Percentiles rank a stretch among this genome's conserved stretches.
Conservation (phyloP, 2,329 filamentous ascomycete species). For the Chaetoscypha palmicola region DNA sequence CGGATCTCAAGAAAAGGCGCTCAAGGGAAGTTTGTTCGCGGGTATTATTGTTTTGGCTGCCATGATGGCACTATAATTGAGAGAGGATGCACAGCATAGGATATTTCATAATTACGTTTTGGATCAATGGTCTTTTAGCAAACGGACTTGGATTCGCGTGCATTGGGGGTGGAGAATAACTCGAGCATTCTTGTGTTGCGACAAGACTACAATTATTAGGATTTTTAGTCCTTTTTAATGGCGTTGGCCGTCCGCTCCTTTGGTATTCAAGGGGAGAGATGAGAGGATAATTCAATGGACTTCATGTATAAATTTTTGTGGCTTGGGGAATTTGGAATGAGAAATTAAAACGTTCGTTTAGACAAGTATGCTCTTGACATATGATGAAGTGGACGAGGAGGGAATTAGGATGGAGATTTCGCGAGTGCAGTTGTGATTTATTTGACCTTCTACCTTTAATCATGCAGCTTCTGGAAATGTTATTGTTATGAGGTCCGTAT, state of each 20-base stretch:
- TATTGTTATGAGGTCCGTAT: too few species aligned
- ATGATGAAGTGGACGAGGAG: too few species aligned
- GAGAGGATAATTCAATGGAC: too few species aligned
- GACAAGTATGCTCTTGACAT: too few species aligned
- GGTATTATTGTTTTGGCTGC: constrained; percentile 28
- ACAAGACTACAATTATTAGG: not conserved
- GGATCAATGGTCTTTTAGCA: constrained; percentile 47
- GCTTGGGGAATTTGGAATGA: too few species aligned
- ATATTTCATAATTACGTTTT: constrained; percentile 63
- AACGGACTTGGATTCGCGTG: constrained; percentile 12
- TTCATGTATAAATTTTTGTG: too few species aligned
- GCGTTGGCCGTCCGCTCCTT: constrained; percentile 27
- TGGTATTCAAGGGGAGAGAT: too few species aligned
- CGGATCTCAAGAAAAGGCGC: constrained; percentile 20
- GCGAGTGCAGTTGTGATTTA: too few species aligned
- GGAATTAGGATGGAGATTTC: too few species aligned
- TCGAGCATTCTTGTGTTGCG: not conserved
- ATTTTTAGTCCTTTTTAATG: constrained; percentile 18
- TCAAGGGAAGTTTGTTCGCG: constrained; percentile 29
- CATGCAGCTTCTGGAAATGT: too few species aligned
- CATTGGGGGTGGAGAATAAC: not conserved
- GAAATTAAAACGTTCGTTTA: too few species aligned
- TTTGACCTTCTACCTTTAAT: too few species aligned
- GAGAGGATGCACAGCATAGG: constrained; percentile 62
- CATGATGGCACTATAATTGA: constrained; percentile 27